phyloP scores from a whole-genome alignment of 306 rosid species.

The Rosa multiflora region DNA sequence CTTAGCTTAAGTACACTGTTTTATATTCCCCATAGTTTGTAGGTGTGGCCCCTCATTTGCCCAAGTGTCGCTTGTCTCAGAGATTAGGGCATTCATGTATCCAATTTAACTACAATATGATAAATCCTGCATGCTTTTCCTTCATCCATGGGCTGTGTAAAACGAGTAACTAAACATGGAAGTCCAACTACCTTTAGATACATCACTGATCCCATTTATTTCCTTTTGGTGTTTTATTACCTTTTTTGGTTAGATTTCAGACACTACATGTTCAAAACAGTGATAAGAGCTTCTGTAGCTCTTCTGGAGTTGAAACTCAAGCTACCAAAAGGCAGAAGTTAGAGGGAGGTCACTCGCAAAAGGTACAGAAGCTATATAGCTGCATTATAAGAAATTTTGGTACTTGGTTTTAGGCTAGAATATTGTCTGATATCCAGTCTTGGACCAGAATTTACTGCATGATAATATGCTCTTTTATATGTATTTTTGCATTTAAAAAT shows the following conservation, averaged over 20 bases:
- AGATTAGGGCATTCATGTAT: neutral
- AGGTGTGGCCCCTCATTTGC: neutral
- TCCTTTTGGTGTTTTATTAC: slow-evolving; percentile 17
- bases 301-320: slow-evolving; percentile 69
- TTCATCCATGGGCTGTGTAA: slow-evolving; percentile 13
- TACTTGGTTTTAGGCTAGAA: slow-evolving; percentile 19
- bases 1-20: neutral
- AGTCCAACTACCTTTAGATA: neutral
- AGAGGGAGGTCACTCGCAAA: slow-evolving; percentile 73
- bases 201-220: slow-evolving; percentile 4
- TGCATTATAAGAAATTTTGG: slow-evolving; percentile 13
- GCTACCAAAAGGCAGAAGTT: slow-evolving; percentile 89
- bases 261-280: slow-evolving; percentile 45
- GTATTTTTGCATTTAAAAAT: neutral
- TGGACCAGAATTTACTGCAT: neutral
- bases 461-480: neutral
- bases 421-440: slow-evolving; percentile 3
- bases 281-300: slow-evolving; percentile 45
- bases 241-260: slow-evolving; percentile 54
- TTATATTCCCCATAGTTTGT: neutral
- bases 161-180: neutral
- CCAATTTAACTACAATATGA: neutral
- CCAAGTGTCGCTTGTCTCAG: neutral
- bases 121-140: neutral
- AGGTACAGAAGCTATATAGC: slow-evolving; percentile 48